Conservation (phyloP, 2,329 filamentous ascomycete species). For the Lecanicillium sp. region DNA sequence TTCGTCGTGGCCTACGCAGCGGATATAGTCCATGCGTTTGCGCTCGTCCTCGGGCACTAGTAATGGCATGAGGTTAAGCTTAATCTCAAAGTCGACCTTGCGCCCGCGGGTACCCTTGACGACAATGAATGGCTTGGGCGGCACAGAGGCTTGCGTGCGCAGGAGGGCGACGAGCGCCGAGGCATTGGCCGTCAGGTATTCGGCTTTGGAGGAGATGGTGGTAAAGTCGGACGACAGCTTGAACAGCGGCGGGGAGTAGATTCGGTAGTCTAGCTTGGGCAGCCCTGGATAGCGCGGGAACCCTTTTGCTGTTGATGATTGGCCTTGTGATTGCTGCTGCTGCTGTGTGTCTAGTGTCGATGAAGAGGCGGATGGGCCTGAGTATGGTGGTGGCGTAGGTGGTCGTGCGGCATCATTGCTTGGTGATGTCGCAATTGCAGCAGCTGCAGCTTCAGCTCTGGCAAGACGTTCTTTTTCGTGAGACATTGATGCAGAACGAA, state of each 20-base stretch:
- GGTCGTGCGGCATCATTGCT: neutral
- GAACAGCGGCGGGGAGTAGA: slow-evolving; percentile 44
- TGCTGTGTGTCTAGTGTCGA: slow-evolving; percentile 5
- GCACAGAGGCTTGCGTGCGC: slow-evolving; percentile 39
- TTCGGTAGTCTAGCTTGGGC: slow-evolving; percentile 40
- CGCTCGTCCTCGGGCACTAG: slow-evolving; percentile 38
- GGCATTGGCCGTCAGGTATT: slow-evolving; percentile 38
- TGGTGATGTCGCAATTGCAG: slow-evolving; percentile 1
- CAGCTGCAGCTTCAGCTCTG: slow-evolving; percentile 5
- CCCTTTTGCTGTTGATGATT: slow-evolving; percentile 9
- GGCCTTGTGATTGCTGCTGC: slow-evolving; percentile 8
- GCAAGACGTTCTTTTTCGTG: slow-evolving; percentile 7
- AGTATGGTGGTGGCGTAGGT: slow-evolving; percentile 25
- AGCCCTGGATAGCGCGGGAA: slow-evolving; percentile 35
- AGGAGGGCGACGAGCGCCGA: slow-evolving; percentile 37
- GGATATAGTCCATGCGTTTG: slow-evolving; percentile 43
- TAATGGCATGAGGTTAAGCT: slow-evolving; percentile 45
- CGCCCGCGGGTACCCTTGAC: slow-evolving; percentile 37
- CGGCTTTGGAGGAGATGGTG: slow-evolving; percentile 36
- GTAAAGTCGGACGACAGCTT: slow-evolving; percentile 40
- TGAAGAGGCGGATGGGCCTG: slow-evolving; percentile 19
- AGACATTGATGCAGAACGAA: too few species aligned
- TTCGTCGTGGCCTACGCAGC: slow-evolving; percentile 40
- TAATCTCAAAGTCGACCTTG: slow-evolving; percentile 42
- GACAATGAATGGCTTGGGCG: slow-evolving; percentile 45